phyloP scores from a whole-genome alignment of 805 yeast species.

The Lachancea cidri region DNA sequence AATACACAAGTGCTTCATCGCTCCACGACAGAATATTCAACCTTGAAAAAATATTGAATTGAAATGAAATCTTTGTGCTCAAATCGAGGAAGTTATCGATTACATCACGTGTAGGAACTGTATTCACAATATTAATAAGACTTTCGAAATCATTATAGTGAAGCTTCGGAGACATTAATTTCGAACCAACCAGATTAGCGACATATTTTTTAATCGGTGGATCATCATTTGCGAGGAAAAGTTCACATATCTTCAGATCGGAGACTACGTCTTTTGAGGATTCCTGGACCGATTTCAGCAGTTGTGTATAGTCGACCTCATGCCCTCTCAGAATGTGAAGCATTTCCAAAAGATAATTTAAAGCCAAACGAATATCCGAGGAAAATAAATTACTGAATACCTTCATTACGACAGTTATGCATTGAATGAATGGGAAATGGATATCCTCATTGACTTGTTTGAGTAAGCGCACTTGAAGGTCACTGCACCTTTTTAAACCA shows the following conservation, averaged over 20 bases:
- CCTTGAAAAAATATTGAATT: conserved; percentile 8
- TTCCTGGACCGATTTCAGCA: conserved; percentile 15
- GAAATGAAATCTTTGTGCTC: conserved; percentile 8
- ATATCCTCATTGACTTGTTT: neutral
- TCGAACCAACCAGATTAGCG: conserved; percentile 24
- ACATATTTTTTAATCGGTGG: conserved; percentile 11
- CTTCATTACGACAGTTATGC: neutral
- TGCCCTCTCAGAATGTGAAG: neutral
- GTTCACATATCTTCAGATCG: conserved; percentile 13
- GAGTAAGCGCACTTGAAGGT: neutral
- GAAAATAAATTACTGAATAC: neutral
- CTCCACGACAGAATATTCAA: conserved; percentile 13
- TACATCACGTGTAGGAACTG: conserved; percentile 13
- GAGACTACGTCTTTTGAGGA: conserved; percentile 9
- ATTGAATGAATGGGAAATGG: neutral
- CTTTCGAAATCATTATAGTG: conserved; percentile 12
- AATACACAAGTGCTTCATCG: conserved; percentile 10
- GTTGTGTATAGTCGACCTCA: neutral
- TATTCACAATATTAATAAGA: conserved; percentile 15
- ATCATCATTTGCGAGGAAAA: conserved; percentile 14
- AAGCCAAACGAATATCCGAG: neutral
- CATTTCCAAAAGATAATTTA: neutral
- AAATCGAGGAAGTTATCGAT: conserved; percentile 16
- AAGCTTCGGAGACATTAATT: conserved; percentile 17
- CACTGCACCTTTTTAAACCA: neutral